These are phyloP conservation scores for Amaranthus hypochondriacus DNA, from an alignment of 148 eudicot species.

Conservation along the genomic window DNA sequence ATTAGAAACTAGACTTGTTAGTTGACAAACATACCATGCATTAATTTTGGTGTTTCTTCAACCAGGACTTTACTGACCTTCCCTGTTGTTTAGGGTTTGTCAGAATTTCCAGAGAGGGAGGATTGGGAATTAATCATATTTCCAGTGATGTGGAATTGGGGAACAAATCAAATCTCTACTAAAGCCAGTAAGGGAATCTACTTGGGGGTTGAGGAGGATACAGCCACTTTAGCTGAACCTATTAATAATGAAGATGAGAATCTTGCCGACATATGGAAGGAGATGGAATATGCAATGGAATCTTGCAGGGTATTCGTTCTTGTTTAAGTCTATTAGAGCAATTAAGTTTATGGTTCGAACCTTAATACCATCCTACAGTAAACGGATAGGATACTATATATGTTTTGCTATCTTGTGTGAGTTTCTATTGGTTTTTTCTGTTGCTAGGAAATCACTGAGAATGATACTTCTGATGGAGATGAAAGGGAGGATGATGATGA, in stretches of 20 bases:
- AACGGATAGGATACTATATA: background rate
- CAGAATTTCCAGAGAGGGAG: background rate
- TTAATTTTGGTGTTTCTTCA: background rate
- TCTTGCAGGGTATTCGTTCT: slow-evolving; percentile 52
- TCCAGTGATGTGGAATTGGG: no score
- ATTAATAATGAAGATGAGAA: slow-evolving; percentile 35
- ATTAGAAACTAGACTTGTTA: background rate
- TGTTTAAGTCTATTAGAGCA: background rate
- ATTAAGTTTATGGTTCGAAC: background rate
- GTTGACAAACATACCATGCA: background rate
- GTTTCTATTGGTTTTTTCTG: background rate
- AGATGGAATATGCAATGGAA: slow-evolving; percentile 65
- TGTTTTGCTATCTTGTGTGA: background rate
- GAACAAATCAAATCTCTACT: background rate
- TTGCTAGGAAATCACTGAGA: slow-evolving; percentile 45
- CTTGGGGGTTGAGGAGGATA: slow-evolving; percentile 49
- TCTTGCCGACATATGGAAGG: slow-evolving; percentile 63
- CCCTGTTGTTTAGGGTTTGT: slow-evolving; percentile 1
- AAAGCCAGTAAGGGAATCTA: slow-evolving; percentile 30
- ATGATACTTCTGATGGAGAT: slow-evolving; percentile 30
- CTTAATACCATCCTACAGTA: background rate
- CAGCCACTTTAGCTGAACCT: slow-evolving; percentile 27
- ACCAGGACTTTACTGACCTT: background rate
- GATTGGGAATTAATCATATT: no score
- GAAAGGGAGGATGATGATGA: slow-evolving; percentile 39